These are phyloP conservation scores for Saccharomycopsis malanga DNA, from an alignment of 805 yeast genomes.

Conservation along the genomic window DNA sequence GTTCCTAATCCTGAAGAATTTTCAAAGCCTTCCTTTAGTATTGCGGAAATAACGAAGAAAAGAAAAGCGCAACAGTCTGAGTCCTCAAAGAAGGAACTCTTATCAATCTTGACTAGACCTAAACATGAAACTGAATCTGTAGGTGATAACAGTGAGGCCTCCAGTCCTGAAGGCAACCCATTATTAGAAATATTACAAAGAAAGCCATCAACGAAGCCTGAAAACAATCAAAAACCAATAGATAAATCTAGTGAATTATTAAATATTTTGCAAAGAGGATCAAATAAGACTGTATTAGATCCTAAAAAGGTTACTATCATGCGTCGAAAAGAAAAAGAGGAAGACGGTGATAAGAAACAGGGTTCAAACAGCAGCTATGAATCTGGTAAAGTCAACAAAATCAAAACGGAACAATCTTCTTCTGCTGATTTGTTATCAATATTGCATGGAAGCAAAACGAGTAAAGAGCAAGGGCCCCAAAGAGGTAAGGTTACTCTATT, in stretches of 20 bases:
- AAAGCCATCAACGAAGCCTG: neutral
- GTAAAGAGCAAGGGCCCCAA: no score
- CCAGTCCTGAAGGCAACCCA: neutral
- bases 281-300: no score
- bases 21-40: slow-evolving; percentile 17
- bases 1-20: slow-evolving; percentile 18
- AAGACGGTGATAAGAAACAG: neutral
- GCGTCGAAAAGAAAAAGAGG: neutral
- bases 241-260: neutral
- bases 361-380: neutral
- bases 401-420: neutral
- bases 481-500: no score
- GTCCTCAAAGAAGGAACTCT: slow-evolving; percentile 12
- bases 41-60: slow-evolving; percentile 9
- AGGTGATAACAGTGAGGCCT: neutral
- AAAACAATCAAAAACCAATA: neutral
- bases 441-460: neutral
- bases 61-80: slow-evolving; percentile 6
- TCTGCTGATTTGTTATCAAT: neutral
- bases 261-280: neutral
- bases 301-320: neutral
- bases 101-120: slow-evolving; percentile 16
- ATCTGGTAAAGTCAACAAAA: no score
- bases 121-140: neutral
- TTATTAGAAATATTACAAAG: neutral